phyloP scores from a whole-genome alignment of 2,329 filamentous ascomycete species.

The Xylaria sp. region DNA sequence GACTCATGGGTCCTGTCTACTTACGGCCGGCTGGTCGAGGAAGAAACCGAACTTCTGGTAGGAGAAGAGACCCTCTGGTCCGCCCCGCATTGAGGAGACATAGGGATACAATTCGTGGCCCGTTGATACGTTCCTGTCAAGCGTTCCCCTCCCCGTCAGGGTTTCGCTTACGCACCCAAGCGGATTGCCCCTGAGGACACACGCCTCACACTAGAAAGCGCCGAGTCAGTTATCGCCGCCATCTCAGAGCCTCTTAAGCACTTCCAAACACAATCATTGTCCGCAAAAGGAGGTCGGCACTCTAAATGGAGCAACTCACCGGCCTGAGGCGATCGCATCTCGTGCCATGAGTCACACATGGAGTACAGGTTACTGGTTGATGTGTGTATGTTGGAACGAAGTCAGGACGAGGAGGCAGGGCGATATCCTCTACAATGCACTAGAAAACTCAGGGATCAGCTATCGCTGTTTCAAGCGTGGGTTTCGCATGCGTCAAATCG shows the following conservation, averaged over 20 bases:
- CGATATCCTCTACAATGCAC: slow-evolving; percentile 5
- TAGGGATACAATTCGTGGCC: slow-evolving; percentile 12
- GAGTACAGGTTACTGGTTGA: background rate
- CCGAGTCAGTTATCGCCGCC: too few relatives aligned
- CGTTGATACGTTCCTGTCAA: too few relatives aligned
- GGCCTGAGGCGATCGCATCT: slow-evolving; percentile 9
- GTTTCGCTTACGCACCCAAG: background rate
- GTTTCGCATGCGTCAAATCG: too few relatives aligned
- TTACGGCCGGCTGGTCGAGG: background rate
- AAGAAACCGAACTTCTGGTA: accelerated
- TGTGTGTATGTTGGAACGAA: background rate
- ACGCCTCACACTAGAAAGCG: too few relatives aligned
- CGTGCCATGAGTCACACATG: background rate
- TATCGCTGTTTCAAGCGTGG: too few relatives aligned
- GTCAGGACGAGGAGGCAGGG: background rate
- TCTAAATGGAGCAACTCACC: too few relatives aligned
- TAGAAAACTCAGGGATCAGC: slow-evolving; percentile 2
- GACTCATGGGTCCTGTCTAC: too few relatives aligned
- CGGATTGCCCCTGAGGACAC: too few relatives aligned
- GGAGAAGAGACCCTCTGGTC: background rate
- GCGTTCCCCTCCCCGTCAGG: too few relatives aligned
- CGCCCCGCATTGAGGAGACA: background rate
- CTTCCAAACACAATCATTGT: too few relatives aligned
- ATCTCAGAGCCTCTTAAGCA: too few relatives aligned
- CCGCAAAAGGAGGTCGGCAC: too few relatives aligned